These are phyloP conservation scores for Candida suzukii DNA, from an alignment of 805 yeast genomes.

Conservation along the genomic window DNA sequence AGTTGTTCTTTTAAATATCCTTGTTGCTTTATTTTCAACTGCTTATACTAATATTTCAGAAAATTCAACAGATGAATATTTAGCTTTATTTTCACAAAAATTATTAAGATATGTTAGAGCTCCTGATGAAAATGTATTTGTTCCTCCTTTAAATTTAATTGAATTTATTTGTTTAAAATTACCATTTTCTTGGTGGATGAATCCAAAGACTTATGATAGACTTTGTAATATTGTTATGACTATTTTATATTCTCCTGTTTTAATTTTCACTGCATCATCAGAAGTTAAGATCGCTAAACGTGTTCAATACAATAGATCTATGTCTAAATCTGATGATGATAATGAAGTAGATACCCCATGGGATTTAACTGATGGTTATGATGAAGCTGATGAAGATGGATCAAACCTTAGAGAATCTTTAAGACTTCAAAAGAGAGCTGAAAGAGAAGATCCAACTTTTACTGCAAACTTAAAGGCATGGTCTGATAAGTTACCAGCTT, in stretches of 20 bases:
- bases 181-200: constrained; percentile 31
- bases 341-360: constrained; percentile 73
- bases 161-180: constrained; percentile 49
- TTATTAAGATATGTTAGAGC: constrained; percentile 80
- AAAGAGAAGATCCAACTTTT: constrained; percentile 62
- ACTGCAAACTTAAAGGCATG: constrained; percentile 43
- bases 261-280: constrained; percentile 50
- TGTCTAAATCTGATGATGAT: constrained; percentile 66
- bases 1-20: constrained; percentile 71
- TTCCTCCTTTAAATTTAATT: constrained; percentile 76
- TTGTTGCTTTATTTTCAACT: constrained; percentile 78
- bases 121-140: constrained; percentile 79
- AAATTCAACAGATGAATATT: constrained; percentile 77
- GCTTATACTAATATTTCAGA: constrained; percentile 78
- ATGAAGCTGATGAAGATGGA: constrained; percentile 27
- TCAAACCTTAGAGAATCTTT: constrained; percentile 29
- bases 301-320: constrained; percentile 61
- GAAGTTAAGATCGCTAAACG: constrained; percentile 66
- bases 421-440: constrained; percentile 53
- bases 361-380: constrained; percentile 75
- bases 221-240: constrained; percentile 55
- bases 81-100: constrained; percentile 79
- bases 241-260: constrained; percentile 60
- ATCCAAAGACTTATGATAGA: constrained; percentile 20
- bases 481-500: constrained; percentile 38